Base-by-base conservation (phyloP, 257 asterid genomes). In the Nicotiana tomentosiformis region DNA sequence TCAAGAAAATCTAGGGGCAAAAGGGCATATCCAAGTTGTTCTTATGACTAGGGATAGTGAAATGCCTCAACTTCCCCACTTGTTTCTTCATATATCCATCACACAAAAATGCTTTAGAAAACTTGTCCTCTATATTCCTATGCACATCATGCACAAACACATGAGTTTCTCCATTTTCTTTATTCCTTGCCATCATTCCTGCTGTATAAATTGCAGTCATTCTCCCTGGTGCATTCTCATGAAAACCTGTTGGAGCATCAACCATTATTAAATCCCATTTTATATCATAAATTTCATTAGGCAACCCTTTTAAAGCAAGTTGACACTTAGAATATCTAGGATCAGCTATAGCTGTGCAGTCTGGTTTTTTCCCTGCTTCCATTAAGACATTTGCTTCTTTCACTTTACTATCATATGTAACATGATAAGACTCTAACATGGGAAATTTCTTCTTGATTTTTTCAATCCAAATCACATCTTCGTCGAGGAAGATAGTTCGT, bases 261-360 rank as follows among this genome's bases (percentile, higher is more conserved):
- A 93, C 98, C 98, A 92, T 95, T 85, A 95, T 95, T 88, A 95
- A 35, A 76, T 95, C 99, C 98, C 98, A 95, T 74, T 87, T 82
- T 2, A 72, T 84, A 30, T 90, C 90, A 46, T 95, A 92, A 10
- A 92, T 93, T 72, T 84, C 89, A 35, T 61, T 60, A 26, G 98
- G 97, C 91, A 93, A 35, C 1, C 92, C 90, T 86, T 89, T 92
- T 37, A 93, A 78, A 5, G 98, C 99, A 32, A 93, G 92, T 81
- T 90, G 93, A 83, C 98, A 95, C 90, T 90, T 91, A 0, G 99
- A 93, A 87, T 87, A 90, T 43, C 87, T 84, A 0, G 97, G 96
- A 69, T 92, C 92, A 3, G 81, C 80, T 7, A 92, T 65, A 0
- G 97, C 89, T 2, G 86, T 87, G 85, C 98, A 95, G 74, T 93